These are phyloP conservation scores for Sclerotinia sclerotiorum DNA, from an alignment of 2,329 filamentous ascomycete genomes.

Conservation along the genomic window DNA sequence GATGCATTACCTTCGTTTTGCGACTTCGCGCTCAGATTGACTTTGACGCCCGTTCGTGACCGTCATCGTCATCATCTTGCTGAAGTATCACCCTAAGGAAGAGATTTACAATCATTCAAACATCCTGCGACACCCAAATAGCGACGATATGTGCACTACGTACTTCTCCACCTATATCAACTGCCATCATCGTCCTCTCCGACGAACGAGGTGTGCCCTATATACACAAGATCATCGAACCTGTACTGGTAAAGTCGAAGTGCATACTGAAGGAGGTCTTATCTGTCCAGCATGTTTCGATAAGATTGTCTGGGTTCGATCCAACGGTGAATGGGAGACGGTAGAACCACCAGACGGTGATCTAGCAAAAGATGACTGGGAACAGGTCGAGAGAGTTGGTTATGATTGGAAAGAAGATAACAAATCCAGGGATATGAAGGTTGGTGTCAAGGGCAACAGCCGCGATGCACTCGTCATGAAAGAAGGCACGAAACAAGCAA, in stretches of 20 bases:
- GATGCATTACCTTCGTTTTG: too few relatives aligned
- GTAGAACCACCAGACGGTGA: constrained; percentile 19
- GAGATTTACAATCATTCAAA: background rate
- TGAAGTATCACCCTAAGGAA: background rate
- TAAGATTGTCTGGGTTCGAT: constrained; percentile 13
- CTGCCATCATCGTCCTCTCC: constrained; percentile 12
- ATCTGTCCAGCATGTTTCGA: constrained; percentile 15
- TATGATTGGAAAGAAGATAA: constrained; percentile 19
- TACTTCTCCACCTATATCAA: constrained; percentile 15
- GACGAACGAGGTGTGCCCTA: background rate
- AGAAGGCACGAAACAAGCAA: background rate
- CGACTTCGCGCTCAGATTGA: background rate
- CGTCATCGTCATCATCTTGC: background rate
- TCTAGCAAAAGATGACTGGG: constrained; percentile 19
- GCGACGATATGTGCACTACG: constrained; percentile 15
- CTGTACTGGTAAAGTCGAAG: constrained; percentile 8
- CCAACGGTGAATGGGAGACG: constrained; percentile 19
- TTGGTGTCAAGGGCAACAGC: background rate
- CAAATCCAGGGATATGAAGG: background rate
- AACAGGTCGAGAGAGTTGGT: constrained; percentile 13
- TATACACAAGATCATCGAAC: background rate
- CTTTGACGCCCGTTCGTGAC: background rate
- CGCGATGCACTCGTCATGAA: too few relatives aligned
- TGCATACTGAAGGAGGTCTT: background rate
- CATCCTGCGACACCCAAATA: background rate